phyloP scores from a whole-genome alignment of 345 rosid genomes.

The Eucalyptus sp. region DNA sequence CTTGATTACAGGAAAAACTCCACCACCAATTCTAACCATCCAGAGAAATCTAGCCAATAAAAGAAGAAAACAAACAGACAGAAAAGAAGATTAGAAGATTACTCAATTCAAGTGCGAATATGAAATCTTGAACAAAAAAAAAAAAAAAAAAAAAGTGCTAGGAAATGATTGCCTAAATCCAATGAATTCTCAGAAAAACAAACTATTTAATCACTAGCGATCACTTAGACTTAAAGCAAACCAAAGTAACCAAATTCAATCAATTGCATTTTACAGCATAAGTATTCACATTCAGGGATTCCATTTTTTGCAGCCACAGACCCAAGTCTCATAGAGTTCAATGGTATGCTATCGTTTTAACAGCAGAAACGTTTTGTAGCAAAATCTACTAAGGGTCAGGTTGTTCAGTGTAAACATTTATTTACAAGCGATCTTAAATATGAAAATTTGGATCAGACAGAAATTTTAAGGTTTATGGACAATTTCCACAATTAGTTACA shows the following conservation, averaged over 20 bases:
- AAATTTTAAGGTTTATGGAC: background rate
- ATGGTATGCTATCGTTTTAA: background rate
- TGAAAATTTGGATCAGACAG: background rate
- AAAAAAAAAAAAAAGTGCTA: background rate
- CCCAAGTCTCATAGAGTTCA: background rate
- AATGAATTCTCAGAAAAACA: background rate
- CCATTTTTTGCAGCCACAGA: background rate
- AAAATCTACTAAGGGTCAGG: background rate
- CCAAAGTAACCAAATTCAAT: background rate
- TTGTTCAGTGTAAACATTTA: background rate
- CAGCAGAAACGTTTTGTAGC: background rate
- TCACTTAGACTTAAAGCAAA: background rate
- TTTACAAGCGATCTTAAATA: background rate
- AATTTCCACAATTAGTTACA: background rate
- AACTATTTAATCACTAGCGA: background rate
- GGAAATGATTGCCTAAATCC: background rate
- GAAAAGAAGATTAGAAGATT: background rate
- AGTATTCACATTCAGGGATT: background rate
- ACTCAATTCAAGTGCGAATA: background rate
- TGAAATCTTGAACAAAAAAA: background rate
- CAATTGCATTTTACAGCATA: background rate
- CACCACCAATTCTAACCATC: slow-evolving; percentile 99
- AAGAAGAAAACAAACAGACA: background rate
- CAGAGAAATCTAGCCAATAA: slow-evolving; percentile 63
- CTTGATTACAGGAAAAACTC: slow-evolving; percentile 94